phyloP scores from a whole-genome alignment of 2,329 filamentous ascomycete species.

The Penicillium crustosum region DNA sequence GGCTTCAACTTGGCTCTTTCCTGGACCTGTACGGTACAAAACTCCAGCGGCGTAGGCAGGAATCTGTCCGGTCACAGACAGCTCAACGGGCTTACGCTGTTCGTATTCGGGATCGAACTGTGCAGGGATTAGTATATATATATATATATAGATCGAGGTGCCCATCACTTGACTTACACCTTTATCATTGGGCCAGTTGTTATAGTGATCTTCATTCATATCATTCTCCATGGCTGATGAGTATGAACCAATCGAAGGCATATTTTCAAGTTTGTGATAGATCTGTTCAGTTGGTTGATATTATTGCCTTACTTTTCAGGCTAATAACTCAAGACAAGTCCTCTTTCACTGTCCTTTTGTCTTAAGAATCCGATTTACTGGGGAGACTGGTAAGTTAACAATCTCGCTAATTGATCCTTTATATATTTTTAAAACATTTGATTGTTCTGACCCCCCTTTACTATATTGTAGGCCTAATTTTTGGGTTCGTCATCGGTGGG shows the following conservation, averaged over 20 bases:
- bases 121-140: conserved; percentile 16
- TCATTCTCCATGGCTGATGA: background rate
- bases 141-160: conserved; percentile 12
- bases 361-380: background rate
- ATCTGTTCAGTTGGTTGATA: background rate
- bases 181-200: conserved; percentile 54
- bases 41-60: conserved; percentile 70
- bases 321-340: too few relatives aligned
- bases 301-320: background rate
- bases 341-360: background rate
- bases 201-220: conserved; percentile 27
- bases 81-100: conserved; percentile 62
- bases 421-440: background rate
- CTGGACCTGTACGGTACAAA: conserved; percentile 73
- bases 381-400: background rate
- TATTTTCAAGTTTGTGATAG: background rate
- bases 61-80: conserved; percentile 65
- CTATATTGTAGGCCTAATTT: background rate
- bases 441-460: too few relatives aligned
- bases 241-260: conserved; percentile 1
- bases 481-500: conserved; percentile 8
- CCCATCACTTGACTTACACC: conserved; percentile 42
- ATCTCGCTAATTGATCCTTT: background rate
- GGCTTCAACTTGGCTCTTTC: conserved; percentile 62
- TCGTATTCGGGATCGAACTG: conserved; percentile 70